Percentiles rank a stretch among this genome's conserved stretches.
phyloP scores from a whole-genome alignment of 106 monocot genomes.

The Allium fistulosum region DNA sequence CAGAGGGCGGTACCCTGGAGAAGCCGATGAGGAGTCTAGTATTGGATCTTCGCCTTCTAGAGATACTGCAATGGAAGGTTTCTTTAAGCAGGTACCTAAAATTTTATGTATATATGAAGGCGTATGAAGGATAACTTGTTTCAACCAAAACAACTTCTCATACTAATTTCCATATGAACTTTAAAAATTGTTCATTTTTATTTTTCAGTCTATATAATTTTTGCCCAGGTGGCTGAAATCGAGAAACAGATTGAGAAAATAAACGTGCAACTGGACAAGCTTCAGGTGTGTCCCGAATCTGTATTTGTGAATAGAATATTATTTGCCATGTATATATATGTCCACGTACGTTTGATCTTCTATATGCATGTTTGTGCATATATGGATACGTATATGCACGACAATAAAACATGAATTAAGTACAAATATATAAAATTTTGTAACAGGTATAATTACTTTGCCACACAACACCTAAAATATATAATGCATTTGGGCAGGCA shows the following conservation, averaged over 20 bases:
- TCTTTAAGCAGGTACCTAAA: constrained; percentile 41
- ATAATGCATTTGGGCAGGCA: constrained; percentile 12
- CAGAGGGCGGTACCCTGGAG: constrained; percentile 39
- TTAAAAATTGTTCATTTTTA: neutral
- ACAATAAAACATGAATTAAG: neutral
- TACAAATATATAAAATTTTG: too few relatives aligned
- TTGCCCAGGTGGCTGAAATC: constrained; percentile 33
- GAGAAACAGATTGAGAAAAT: constrained; percentile 40
- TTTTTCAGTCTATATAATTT: neutral
- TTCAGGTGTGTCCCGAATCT: constrained; percentile 25
- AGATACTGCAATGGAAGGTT: constrained; percentile 33
- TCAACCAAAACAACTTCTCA: neutral
- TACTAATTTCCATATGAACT: neutral
- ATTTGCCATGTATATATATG: too few relatives aligned
- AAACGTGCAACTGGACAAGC: constrained; percentile 18
- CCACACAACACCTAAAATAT: too few relatives aligned
- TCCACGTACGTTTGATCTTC: neutral
- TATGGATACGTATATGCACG: neutral
- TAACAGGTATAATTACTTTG: too few relatives aligned
- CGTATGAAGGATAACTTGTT: neutral
- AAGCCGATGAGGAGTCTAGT: constrained; percentile 16
- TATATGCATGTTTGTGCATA: neutral
- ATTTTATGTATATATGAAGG: neutral
- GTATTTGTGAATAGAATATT: too few relatives aligned
- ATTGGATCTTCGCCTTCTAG: constrained; percentile 14